phyloP scores from a whole-genome alignment of 2,329 filamentous ascomycete species.

The Pseudogymnoascus sp. region DNA sequence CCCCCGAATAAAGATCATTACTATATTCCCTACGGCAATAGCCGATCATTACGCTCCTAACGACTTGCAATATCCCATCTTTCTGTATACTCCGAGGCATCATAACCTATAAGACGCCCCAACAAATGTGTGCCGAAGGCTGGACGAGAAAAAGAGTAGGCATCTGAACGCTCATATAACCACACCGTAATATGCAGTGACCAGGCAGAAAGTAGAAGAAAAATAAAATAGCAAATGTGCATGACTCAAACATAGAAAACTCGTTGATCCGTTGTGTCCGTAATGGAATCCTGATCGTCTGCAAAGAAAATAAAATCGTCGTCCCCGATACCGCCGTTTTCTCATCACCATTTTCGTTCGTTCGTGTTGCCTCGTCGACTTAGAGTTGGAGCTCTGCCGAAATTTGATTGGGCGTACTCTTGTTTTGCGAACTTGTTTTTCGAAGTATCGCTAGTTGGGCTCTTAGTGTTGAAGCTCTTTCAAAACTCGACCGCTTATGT shows the following conservation, averaged over 20 bases:
- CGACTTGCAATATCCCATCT: conserved; percentile 2
- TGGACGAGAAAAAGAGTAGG: conserved; percentile 2
- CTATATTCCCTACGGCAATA: conserved; percentile 9
- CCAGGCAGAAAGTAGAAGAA: conserved; percentile 4
- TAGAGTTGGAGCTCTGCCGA: neutral
- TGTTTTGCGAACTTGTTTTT: conserved; percentile 60
- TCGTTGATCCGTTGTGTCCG: neutral
- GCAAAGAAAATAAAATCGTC: neutral
- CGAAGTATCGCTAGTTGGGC: conserved; percentile 90
- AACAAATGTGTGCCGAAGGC: conserved; percentile 7
- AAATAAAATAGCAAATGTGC: conserved; percentile 1
- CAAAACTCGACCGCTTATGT: conserved; percentile 93
- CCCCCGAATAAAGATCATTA: neutral
- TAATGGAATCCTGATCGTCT: neutral
- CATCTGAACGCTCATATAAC: conserved; percentile 8
- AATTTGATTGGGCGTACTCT: conserved; percentile 90
- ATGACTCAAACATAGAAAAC: conserved; percentile 9
- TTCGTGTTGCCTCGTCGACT: neutral
- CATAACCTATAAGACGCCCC: conserved; percentile 8
- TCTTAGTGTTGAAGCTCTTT: conserved; percentile 87
- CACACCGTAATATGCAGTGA: conserved; percentile 7
- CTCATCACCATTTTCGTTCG: neutral
- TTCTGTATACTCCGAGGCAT: conserved; percentile 8
- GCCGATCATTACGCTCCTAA: conserved; percentile 3
- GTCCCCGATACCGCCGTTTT: neutral